phyloP scores from a whole-genome alignment of 108 stramenopile species.

The Cyclotella cryptica region DNA sequence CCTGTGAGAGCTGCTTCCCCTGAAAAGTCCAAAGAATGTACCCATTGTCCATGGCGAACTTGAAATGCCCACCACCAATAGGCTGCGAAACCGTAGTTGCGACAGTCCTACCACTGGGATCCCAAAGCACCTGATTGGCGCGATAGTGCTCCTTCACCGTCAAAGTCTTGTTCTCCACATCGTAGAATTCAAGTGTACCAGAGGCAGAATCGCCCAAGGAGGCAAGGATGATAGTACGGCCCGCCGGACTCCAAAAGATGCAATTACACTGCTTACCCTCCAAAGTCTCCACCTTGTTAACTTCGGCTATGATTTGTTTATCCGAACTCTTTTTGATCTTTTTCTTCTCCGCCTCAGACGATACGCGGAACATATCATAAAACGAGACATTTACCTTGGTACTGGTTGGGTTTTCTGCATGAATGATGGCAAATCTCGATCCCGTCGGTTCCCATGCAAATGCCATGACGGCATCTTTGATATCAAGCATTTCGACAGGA shows the following conservation, averaged over 20 bases:
- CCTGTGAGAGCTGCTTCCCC: constrained; percentile 87
- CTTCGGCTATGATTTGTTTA: constrained; percentile 65
- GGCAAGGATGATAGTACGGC: constrained; percentile 88
- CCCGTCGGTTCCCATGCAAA: constrained; percentile 96
- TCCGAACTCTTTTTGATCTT: constrained; percentile 55
- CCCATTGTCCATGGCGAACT: constrained; percentile 97
- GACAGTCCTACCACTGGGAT: constrained; percentile 92
- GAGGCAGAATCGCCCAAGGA: constrained; percentile 90
- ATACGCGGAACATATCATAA: constrained; percentile 85
- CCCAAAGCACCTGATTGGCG: constrained; percentile 94
- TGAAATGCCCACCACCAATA: constrained; percentile 93
- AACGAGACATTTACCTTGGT: constrained; percentile 92
- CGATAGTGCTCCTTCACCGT: constrained; percentile 94
- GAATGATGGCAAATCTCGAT: constrained; percentile 89
- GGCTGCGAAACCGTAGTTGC: constrained; percentile 93
- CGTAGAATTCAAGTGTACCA: constrained; percentile 93
- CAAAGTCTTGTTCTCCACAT: constrained; percentile 88
- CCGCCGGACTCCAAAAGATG: constrained; percentile 95
- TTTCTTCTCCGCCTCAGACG: constrained; percentile 62
- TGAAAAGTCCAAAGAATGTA: constrained; percentile 97
- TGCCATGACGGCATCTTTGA: constrained; percentile 92
- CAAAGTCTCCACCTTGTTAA: constrained; percentile 84
- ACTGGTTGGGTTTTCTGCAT: constrained; percentile 90
- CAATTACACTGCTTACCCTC: constrained; percentile 90
- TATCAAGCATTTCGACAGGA: constrained; percentile 96